These are phyloP conservation scores for Candida parachauliodes DNA, from an alignment of 805 yeast genomes.

Conservation along the genomic window DNA sequence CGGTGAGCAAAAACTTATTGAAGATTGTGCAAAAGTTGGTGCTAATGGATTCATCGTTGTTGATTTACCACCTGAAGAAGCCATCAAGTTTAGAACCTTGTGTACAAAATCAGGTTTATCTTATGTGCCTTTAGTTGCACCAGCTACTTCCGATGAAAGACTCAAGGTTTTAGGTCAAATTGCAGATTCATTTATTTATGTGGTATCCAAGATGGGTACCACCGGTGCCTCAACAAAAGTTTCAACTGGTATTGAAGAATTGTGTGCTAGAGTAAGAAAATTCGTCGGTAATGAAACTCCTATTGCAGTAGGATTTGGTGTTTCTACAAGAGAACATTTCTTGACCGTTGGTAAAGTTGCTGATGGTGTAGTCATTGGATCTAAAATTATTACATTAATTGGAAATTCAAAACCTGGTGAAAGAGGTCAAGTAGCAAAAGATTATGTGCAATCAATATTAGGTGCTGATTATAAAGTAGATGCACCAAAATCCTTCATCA, in stretches of 20 bases:
- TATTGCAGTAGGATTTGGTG: constrained; percentile 96
- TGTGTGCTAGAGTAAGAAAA: constrained; percentile 73
- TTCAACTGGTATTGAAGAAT: constrained; percentile 55
- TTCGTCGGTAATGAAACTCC: constrained; percentile 66
- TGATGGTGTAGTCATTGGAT: constrained; percentile 96
- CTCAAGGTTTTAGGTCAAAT: constrained; percentile 71
- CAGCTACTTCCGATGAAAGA: constrained; percentile 91
- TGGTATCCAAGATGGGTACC: constrained; percentile 96
- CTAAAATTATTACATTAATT: constrained; percentile 70
- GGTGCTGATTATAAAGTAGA: constrained; percentile 45
- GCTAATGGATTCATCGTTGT: constrained; percentile 94
- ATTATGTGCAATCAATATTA: constrained; percentile 66
- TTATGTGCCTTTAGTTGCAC: constrained; percentile 93
- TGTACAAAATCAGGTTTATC: constrained; percentile 70
- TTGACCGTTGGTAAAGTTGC: constrained; percentile 72
- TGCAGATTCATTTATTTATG: constrained; percentile 95
- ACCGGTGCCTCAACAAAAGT: constrained; percentile 83
- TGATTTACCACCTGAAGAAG: constrained; percentile 98
- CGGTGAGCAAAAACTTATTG: constrained; percentile 81
- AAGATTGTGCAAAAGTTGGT: constrained; percentile 81
- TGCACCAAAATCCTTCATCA: constrained; percentile 25
- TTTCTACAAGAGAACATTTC: constrained; percentile 89
- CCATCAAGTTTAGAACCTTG: constrained; percentile 73
- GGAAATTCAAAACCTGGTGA: constrained; percentile 59
- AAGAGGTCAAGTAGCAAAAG: constrained; percentile 60